These are phyloP conservation scores for Ceriops tagal DNA, from an alignment of 345 rosid species.

Conservation along the genomic window DNA sequence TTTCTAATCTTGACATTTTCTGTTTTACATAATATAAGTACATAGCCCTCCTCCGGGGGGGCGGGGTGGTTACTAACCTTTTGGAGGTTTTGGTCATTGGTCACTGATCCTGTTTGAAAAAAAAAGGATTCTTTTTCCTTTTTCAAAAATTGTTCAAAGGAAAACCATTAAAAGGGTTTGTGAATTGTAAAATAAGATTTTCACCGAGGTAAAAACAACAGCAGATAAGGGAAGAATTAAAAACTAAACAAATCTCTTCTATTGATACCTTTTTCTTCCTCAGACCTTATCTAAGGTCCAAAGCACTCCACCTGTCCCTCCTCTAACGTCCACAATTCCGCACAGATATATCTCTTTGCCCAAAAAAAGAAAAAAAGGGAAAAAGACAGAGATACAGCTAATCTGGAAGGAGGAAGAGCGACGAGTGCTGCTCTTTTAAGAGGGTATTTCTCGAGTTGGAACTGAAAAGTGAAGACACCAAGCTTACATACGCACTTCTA, in stretches of 20 bases:
- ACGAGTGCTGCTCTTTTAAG: conserved; percentile 45
- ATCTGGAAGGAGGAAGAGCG: no score
- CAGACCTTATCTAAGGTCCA: conserved; percentile 7
- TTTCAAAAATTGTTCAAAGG: no score
- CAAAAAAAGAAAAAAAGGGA: neutral
- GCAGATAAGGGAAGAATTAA: no score
- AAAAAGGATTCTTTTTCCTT: no score
- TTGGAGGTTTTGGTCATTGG: no score
- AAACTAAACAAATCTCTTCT: conserved; percentile 2
- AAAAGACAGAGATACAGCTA: neutral
- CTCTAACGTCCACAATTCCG: neutral
- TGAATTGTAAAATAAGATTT: no score
- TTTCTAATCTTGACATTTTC: no score
- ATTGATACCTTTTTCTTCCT: conserved; percentile 28
- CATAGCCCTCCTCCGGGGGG: no score
- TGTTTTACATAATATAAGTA: neutral
- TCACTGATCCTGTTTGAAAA: no score
- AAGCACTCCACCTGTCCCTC: conserved; percentile 18
- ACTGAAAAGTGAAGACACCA: neutral
- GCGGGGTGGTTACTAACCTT: no score
- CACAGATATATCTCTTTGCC: neutral
- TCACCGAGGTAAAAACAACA: no score
- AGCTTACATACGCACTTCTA: neutral
- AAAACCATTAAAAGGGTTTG: no score
- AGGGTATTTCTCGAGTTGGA: conserved; percentile 33